Evolutionary conservation across 75 land plant genomes (phyloP).

Genomic region (Picea glauca): DNA sequence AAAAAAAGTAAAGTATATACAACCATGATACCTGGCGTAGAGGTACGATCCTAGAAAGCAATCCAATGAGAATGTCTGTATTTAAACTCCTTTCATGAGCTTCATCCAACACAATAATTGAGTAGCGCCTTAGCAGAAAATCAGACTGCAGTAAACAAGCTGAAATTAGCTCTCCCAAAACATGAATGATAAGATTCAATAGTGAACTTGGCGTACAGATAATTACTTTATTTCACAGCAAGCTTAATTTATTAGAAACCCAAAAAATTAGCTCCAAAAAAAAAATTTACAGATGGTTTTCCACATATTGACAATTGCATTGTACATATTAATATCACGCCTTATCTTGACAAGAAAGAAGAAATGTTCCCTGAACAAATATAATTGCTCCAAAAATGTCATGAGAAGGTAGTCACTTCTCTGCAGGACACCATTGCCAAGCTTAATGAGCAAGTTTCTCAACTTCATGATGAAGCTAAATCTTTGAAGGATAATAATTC

Average conservation of each 20-base stretch:
- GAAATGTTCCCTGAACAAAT: no score
- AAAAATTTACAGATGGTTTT: neutral
- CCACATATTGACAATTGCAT: neutral
- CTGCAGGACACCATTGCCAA: no score
- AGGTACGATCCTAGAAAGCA: conserved; percentile 84
- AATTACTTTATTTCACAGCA: neutral
- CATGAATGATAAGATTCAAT: neutral
- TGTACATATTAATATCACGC: no score
- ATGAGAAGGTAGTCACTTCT: no score
- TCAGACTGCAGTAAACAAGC: conserved; percentile 60
- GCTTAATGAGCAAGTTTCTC: no score
- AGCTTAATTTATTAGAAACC: neutral
- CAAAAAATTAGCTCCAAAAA: no score
- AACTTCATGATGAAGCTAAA: no score
- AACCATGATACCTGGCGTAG: conserved; percentile 60
- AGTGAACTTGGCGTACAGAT: neutral
- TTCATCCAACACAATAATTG: conserved; percentile 90
- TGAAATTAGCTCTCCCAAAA: conserved; percentile 9
- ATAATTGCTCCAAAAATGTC: no score
- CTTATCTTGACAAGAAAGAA: no score
- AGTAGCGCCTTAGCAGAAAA: conserved; percentile 75
- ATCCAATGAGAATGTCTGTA: conserved; percentile 96
- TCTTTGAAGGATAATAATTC: no score
- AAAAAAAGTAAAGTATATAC: neutral
- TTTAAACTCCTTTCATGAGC: conserved; percentile 99